Conservation (phyloP, 2,329 filamentous ascomycete species). For the Arthrobotrys pseudoclavata region DNA sequence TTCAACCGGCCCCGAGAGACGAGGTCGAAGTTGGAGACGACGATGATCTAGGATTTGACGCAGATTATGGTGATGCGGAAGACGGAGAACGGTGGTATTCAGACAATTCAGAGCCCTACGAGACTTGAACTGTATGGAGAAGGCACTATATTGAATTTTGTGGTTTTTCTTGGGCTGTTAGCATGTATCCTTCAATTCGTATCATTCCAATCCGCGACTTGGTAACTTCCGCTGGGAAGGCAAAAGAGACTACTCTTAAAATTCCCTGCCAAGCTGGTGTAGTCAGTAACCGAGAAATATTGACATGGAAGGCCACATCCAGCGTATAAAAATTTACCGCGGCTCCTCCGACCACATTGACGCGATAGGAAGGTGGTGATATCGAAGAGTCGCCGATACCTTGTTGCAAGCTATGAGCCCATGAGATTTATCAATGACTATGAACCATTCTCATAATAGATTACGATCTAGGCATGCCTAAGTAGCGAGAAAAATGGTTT, state of each 20-base stretch:
- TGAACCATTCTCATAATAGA: background rate
- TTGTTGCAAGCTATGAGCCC: background rate
- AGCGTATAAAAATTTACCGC: background rate
- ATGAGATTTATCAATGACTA: background rate
- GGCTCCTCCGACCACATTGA: background rate
- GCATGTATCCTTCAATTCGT: background rate
- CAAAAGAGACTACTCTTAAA: background rate
- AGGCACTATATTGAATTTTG: too few relatives aligned
- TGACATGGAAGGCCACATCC: background rate
- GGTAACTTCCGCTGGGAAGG: background rate
- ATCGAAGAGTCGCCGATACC: background rate
- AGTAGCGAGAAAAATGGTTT: background rate
- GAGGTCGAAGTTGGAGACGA: background rate
- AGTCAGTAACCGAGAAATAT: background rate
- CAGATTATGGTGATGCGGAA: background rate
- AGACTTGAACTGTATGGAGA: background rate
- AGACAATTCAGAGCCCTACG: background rate
- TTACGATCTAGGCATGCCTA: background rate
- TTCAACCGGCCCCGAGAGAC: conserved; percentile 2
- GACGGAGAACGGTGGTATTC: background rate
- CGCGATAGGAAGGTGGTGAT: background rate
- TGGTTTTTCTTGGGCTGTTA: too few relatives aligned
- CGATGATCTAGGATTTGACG: background rate
- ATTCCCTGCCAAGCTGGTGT: background rate
- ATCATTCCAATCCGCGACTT: background rate